Base-by-base conservation (phyloP, 139 green algal genomes). In the Gonium pectorale region DNA sequence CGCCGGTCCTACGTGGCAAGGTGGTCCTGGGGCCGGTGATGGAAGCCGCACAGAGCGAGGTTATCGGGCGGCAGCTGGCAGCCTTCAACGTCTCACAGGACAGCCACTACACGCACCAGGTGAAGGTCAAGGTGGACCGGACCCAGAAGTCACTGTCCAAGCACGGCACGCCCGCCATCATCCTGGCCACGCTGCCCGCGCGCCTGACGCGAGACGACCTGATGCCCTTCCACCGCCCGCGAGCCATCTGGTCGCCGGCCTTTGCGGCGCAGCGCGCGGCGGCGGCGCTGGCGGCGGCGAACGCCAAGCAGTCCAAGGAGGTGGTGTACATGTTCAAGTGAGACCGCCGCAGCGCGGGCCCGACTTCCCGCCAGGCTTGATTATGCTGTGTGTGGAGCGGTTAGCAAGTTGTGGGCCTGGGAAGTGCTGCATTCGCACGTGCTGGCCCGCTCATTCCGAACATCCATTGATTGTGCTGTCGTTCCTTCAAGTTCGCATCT, bases 81-180 rank as follows among this genome's bases (percentile, higher is more conserved):
- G 79, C 64, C 4, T 85, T 85, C 64, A 85, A 85, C 37, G 79
- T 85, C 13, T 85, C 79, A 33, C 64, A 35, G 27, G 79, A 85
- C 44, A 59, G 22, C 22, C 64, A 78, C 46, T 85, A 85, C 63
- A 68, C 64, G 37, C 78, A 84, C 46, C 71, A 80, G 68, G 68
- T 77, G 44, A 69, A 81, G 63, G 77, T 27, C n/a, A 60, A 62
- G 0, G 62, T 83, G 62, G 77, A 83, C 77, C 77, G 77, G 62
- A 83, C 77, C 31, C 77, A 74, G 60, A 73, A 74, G 77, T 83
- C 79, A 1, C 63, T 78, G 46, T 66, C 64, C 63, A 72, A 72
- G 60, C 91, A 94, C 87, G 74, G 88, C 66, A 62, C 79, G 26
- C 90, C 87, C 40, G 91, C 91, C 37, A 40, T 90, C 40, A 75